Evolutionary conservation across 352 stramenopile genomes (phyloP).

Genomic region (Phytophthora parvispora): DNA sequence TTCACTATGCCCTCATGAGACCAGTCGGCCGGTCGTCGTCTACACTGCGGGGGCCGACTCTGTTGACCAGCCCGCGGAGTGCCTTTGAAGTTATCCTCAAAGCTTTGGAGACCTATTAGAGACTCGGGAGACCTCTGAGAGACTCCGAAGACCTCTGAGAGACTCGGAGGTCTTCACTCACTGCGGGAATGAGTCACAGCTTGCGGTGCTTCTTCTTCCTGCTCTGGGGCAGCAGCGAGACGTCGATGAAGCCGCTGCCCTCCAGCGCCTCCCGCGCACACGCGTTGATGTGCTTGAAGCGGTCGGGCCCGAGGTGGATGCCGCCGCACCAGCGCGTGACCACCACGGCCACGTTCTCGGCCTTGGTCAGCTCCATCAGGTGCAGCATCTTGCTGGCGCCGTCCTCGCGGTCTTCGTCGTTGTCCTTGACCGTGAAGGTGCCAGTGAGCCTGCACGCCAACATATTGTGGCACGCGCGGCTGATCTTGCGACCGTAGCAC

Average conservation of each 20-base stretch:
- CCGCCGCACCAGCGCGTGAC: conserved; percentile 82
- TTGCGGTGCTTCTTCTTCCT: conserved; percentile 55
- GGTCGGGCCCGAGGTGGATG: conserved; percentile 70
- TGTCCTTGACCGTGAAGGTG: conserved; percentile 74
- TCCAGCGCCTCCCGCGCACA: conserved; percentile 65
- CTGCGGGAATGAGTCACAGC: conserved; percentile 1
- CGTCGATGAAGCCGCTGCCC: conserved; percentile 4
- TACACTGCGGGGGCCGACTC: too few species aligned
- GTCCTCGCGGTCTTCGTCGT: conserved; percentile 83
- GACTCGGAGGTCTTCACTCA: background rate
- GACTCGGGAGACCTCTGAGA: background rate
- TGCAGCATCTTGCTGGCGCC: conserved; percentile 75
- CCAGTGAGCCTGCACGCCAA: conserved; percentile 76
- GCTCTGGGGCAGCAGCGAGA: conserved; percentile 16
- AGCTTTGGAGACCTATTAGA: background rate
- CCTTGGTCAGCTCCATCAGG: conserved; percentile 75
- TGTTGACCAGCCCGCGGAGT: background rate
- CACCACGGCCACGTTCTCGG: conserved; percentile 77
- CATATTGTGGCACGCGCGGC: conserved; percentile 71
- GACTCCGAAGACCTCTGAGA: background rate
- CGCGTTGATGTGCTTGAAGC: conserved; percentile 76
- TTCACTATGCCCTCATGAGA: conserved; percentile 12
- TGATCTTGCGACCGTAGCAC: conserved; percentile 79
- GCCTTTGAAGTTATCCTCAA: too few species aligned
- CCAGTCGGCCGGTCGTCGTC: background rate